These are phyloP conservation scores for Geotrichum histeridarum DNA, from an alignment of 1,139 yeast species.

Conservation along the genomic window DNA sequence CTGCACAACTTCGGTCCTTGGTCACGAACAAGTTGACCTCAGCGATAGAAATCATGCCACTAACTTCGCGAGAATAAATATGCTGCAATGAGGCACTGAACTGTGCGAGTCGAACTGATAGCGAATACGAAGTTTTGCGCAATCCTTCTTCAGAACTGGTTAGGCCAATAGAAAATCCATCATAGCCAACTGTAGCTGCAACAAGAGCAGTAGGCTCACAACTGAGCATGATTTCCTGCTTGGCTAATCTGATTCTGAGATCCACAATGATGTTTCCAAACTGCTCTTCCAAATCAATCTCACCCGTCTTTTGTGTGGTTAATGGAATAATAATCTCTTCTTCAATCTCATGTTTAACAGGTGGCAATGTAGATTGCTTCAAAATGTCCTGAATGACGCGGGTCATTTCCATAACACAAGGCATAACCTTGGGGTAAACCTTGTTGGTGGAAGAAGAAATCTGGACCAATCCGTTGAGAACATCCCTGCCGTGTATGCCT, in stretches of 20 bases:
- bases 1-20: conserved; percentile 27
- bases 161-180: conserved; percentile 55
- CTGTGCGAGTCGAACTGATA: conserved; percentile 47
- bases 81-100: conserved; percentile 76
- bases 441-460: conserved; percentile 72
- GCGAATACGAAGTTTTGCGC: conserved; percentile 35
- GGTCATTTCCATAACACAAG: conserved; percentile 60
- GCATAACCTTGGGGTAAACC: conserved; percentile 69
- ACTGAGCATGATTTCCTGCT: conserved; percentile 69
- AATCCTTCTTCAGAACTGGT: conserved; percentile 44
- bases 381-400: conserved; percentile 27
- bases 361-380: conserved; percentile 14
- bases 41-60: conserved; percentile 67
- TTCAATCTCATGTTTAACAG: not conserved
- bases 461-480: conserved; percentile 49
- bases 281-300: conserved; percentile 21
- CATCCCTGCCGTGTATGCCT: conserved; percentile 41
- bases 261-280: conserved; percentile 54
- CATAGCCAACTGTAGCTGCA: conserved; percentile 73
- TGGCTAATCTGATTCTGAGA: conserved; percentile 59
- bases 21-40: conserved; percentile 42
- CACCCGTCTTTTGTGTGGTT: not conserved
- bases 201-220: conserved; percentile 94
- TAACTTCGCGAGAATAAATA: conserved; percentile 80
- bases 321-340: conserved; percentile 1